Evolutionary conservation across 108 stramenopile genomes (phyloP).

Genomic region (Cyclotella kingstonii): DNA sequence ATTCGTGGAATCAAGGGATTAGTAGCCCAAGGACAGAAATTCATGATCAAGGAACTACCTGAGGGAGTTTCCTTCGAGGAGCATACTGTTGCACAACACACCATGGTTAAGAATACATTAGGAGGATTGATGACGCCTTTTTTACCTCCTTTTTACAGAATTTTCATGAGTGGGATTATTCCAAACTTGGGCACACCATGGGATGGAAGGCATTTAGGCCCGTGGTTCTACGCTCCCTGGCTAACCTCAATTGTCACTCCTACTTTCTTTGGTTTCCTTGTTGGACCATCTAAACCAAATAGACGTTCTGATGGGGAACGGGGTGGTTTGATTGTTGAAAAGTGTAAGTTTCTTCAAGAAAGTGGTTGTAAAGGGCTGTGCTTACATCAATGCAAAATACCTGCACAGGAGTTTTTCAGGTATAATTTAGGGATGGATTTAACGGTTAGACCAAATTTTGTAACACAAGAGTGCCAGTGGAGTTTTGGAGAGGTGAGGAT

Average conservation of each 20-base stretch:
- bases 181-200: conserved; percentile 59
- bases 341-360: conserved; percentile 91
- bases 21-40: conserved; percentile 76
- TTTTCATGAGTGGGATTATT: conserved; percentile 88
- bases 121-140: conserved; percentile 86
- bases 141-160: conserved; percentile 85
- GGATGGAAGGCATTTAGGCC: conserved; percentile 74
- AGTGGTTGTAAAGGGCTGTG: conserved; percentile 88
- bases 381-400: conserved; percentile 86
- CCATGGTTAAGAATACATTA: conserved; percentile 76
- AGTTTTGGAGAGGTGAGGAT: conserved; percentile 71
- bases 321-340: conserved; percentile 89
- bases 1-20: conserved; percentile 73
- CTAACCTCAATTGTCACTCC: conserved; percentile 87
- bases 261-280: conserved; percentile 85
- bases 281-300: conserved; percentile 80
- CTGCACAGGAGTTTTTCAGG: conserved; percentile 84
- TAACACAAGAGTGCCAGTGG: conserved; percentile 92
- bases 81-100: conserved; percentile 64
- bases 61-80: conserved; percentile 48
- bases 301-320: conserved; percentile 76
- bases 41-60: conserved; percentile 63
- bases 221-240: conserved; percentile 85
- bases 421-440: conserved; percentile 77
- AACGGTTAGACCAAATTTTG: conserved; percentile 86